A percentile compares a stretch with the other conserved stretches of the same genome.
phyloP scores from a whole-genome alignment of 1,139 yeast genomes.

The Yamadazyma triangularis region DNA sequence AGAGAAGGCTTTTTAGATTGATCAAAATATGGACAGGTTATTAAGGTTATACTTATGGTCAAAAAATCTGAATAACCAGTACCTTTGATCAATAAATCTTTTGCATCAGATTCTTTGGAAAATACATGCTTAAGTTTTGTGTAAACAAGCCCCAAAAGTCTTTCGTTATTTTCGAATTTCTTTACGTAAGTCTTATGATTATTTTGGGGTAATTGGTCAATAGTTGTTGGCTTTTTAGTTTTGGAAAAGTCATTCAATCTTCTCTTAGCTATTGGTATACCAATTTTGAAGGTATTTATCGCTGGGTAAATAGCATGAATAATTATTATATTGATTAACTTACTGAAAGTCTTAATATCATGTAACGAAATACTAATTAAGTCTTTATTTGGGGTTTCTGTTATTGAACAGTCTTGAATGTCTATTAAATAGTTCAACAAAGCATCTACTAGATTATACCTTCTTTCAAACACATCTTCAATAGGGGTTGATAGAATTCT shows the following conservation, averaged over 20 bases:
- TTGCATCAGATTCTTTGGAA: conserved; percentile 44
- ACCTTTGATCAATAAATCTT: conserved; percentile 56
- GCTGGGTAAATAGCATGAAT: conserved; percentile 70
- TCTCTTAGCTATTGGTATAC: conserved; percentile 64
- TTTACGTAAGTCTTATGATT: conserved; percentile 11
- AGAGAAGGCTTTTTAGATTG: conserved; percentile 6
- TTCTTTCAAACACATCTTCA: conserved; percentile 9
- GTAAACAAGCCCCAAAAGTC: conserved; percentile 33
- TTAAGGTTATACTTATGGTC: conserved; percentile 50
- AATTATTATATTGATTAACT: conserved; percentile 57
- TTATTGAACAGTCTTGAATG: conserved; percentile 33
- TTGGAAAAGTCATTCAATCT: conserved; percentile 42
- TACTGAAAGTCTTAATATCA: conserved; percentile 73
- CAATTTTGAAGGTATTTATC: conserved; percentile 48
- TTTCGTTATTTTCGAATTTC: conserved; percentile 13
- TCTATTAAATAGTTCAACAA: conserved; percentile 28
- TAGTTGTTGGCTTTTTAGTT: conserved; percentile 19
- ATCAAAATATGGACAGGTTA: conserved; percentile 34
- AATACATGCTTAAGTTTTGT: conserved; percentile 30
- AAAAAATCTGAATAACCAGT: conserved; percentile 72
- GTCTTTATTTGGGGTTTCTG: conserved; percentile 23
- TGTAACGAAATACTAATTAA: conserved; percentile 73
- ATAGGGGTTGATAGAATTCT: conserved; percentile 5
- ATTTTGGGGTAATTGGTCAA: conserved; percentile 13
- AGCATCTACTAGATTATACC: conserved; percentile 21